Conservation (phyloP, 192 early-diverging fungal species). For the Glomus cerebriforme region DNA sequence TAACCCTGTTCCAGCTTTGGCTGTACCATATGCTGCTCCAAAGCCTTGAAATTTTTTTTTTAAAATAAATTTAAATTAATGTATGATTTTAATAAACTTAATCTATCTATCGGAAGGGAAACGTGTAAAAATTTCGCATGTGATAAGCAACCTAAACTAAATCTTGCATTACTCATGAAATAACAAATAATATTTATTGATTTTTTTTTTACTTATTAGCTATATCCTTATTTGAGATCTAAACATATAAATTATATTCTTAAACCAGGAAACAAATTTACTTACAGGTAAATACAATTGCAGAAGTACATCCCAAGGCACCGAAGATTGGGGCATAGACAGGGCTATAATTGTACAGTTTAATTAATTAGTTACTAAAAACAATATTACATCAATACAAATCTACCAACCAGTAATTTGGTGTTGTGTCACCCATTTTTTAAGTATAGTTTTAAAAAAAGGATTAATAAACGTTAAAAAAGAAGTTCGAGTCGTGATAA, state of each 20-base stretch:
- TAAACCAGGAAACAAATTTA: conserved; percentile 21
- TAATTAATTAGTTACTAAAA: neutral
- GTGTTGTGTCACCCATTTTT: neutral
- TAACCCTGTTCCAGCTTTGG: conserved; percentile 89
- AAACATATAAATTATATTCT: neutral
- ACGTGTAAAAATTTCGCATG: no score
- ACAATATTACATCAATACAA: neutral
- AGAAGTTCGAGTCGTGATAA: neutral
- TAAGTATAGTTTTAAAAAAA: neutral
- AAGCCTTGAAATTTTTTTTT: conserved; percentile 66
- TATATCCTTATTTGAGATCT: neutral
- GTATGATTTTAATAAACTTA: neutral
- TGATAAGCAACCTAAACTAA: no score
- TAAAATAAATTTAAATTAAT: conserved; percentile 11
- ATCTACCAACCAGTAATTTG: neutral
- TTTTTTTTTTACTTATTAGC: neutral
- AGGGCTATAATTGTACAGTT: conserved; percentile 53
- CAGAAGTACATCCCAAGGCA: conserved; percentile 85
- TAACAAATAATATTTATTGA: no score
- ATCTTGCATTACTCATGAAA: no score
- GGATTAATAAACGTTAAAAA: neutral
- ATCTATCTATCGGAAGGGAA: neutral
- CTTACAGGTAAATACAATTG: conserved; percentile 90
- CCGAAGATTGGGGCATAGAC: conserved; percentile 96
- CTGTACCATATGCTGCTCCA: conserved; percentile 91